These are phyloP conservation scores for Pichia sp. DNA, from an alignment of 1,139 yeast species.

Conservation along the genomic window DNA sequence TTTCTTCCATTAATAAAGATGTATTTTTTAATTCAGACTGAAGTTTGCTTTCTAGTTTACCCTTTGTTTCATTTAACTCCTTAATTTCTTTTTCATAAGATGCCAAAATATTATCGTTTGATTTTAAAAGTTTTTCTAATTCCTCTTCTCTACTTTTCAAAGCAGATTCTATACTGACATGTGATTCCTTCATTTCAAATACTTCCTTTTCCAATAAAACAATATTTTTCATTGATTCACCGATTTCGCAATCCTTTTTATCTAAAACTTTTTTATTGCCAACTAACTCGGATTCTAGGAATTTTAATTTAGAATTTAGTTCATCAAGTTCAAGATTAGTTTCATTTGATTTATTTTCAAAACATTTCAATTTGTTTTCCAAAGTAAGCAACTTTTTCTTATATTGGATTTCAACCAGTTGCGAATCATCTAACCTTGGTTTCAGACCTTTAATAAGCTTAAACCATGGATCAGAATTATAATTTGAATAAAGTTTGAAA, in stretches of 20 bases:
- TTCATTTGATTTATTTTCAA: neutral
- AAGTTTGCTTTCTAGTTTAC: slow-evolving; percentile 6
- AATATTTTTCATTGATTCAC: slow-evolving; percentile 35
- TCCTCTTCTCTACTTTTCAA: slow-evolving; percentile 6
- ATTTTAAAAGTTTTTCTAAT: slow-evolving; percentile 2
- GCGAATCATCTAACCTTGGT: slow-evolving; percentile 53
- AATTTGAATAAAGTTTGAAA: slow-evolving; percentile 46
- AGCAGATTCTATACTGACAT: neutral
- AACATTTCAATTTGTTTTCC: slow-evolving; percentile 33
- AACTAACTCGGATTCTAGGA: slow-evolving; percentile 29
- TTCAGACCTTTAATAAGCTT: slow-evolving; percentile 62
- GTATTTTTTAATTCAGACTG: slow-evolving; percentile 31
- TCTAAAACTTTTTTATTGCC: slow-evolving; percentile 36
- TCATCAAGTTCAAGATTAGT: neutral
- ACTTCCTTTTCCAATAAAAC: slow-evolving; percentile 34
- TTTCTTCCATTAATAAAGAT: slow-evolving; percentile 31
- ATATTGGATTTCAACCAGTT: slow-evolving; percentile 34
- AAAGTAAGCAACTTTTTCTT: slow-evolving; percentile 52
- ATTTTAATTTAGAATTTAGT: slow-evolving; percentile 15
- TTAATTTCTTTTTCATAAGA: slow-evolving; percentile 7
- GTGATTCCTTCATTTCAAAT: slow-evolving; percentile 3
- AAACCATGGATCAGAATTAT: slow-evolving; percentile 76
- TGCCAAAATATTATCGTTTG: slow-evolving; percentile 13
- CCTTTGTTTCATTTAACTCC: slow-evolving; percentile 23
- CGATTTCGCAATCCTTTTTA: slow-evolving; percentile 39